These are phyloP conservation scores for Leptoxyphium fumago DNA, from an alignment of 2,329 filamentous ascomycete genomes.

Conservation along the genomic window DNA sequence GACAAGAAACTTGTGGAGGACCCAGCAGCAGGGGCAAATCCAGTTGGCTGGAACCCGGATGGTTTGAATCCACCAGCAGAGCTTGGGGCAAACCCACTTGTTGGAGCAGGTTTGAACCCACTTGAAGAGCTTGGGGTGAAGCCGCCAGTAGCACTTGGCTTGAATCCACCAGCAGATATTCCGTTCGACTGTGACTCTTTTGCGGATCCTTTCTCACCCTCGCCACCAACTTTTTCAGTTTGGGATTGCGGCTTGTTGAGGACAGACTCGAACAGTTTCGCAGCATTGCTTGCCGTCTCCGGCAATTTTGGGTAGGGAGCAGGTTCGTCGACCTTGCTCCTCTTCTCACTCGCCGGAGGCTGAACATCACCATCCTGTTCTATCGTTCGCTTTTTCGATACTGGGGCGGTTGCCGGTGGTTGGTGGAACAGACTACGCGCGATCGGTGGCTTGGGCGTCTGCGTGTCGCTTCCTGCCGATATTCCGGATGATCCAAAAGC, in stretches of 20 bases:
- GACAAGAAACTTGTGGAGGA: constrained; percentile 24
- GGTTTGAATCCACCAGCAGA: constrained; percentile 4
- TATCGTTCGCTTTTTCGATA: constrained; percentile 13
- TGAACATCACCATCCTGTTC: constrained; percentile 9
- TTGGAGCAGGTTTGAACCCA: constrained; percentile 8
- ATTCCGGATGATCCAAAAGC: background rate
- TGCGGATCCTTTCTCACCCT: background rate
- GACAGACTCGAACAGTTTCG: constrained; percentile 17
- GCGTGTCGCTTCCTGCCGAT: constrained; percentile 1
- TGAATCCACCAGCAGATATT: background rate
- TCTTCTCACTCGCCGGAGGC: constrained; percentile 16
- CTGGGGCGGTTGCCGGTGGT: constrained; percentile 14
- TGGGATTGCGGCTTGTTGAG: constrained; percentile 11
- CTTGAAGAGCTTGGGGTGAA: background rate
- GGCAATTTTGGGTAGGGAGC: constrained; percentile 16
- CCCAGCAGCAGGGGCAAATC: constrained; percentile 15
- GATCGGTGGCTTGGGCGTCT: constrained; percentile 8
- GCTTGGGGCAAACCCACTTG: constrained; percentile 6
- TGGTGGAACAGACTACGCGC: constrained; percentile 7
- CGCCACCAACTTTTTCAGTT: background rate
- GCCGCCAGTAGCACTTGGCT: background rate
- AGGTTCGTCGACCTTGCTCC: constrained; percentile 13
- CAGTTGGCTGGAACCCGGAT: constrained; percentile 2
- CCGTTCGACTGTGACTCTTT: too few species aligned
- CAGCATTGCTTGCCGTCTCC: constrained; percentile 15